A percentile compares a stretch with the other conserved stretches of the same genome.
phyloP scores from a whole-genome alignment of 495 filamentous ascomycete genomes.

The Daldinia vernicosa region DNA sequence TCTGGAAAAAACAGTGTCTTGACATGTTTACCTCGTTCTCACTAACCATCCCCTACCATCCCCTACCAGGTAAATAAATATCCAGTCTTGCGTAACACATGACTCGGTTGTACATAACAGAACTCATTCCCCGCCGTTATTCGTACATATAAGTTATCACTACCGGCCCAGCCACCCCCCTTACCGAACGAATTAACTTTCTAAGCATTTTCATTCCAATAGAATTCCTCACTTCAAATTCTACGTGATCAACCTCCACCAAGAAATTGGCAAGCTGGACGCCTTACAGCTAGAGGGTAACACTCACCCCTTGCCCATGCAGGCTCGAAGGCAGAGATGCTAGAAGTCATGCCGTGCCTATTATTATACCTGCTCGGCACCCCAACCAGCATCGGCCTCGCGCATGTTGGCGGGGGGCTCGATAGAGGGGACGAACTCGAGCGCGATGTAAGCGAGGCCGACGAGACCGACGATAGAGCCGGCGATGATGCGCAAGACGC shows the following conservation, averaged over 20 bases:
- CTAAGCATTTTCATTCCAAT: constrained; percentile 1
- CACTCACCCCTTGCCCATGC: neutral
- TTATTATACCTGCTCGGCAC: constrained; percentile 83
- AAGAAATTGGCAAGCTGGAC: neutral
- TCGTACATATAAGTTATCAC: neutral
- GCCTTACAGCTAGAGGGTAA: neutral
- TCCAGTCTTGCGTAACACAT: neutral
- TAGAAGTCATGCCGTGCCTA: neutral
- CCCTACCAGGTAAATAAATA: neutral
- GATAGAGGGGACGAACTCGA: constrained; percentile 95
- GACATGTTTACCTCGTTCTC: neutral
- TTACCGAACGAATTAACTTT: constrained; percentile 3
- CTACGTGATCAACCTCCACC: neutral
- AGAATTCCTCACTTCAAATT: constrained; percentile 1
- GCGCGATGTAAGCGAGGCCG: constrained; percentile 79
- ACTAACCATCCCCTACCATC: neutral
- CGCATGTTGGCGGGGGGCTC: constrained; percentile 99
- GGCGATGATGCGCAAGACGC: constrained; percentile 66
- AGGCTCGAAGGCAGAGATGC: no score
- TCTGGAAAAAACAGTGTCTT: neutral
- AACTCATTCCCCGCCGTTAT: constrained; percentile 2
- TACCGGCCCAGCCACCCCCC: neutral
- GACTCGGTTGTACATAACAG: constrained; percentile 2
- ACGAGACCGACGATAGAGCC: constrained; percentile 77
- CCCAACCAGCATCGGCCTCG: constrained; percentile 87